These are phyloP conservation scores for Suillus placidus DNA, from an alignment of 768 basidiomycete genomes.

Conservation along the genomic window DNA sequence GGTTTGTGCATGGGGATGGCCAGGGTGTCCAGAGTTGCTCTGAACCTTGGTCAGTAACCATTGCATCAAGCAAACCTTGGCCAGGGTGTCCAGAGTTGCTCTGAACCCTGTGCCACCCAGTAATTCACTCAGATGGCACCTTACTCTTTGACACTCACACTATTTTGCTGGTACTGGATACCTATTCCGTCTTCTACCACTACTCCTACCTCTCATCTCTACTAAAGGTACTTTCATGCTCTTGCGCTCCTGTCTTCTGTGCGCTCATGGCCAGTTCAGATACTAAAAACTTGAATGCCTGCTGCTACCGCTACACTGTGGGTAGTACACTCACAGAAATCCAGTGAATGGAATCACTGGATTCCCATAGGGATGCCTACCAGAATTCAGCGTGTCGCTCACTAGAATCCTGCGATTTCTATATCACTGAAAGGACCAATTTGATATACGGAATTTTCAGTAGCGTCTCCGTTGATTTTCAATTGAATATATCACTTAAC, in stretches of 20 bases:
- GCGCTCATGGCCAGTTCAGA: constrained; percentile 37
- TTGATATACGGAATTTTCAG: background rate
- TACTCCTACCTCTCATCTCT: too few species aligned
- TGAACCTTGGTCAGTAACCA: too few species aligned
- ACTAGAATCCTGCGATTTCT: background rate
- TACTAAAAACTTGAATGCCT: constrained; percentile 77
- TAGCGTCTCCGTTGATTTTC: background rate
- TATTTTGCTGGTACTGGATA: too few species aligned
- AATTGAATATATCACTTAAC: background rate
- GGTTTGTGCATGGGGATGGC: too few species aligned
- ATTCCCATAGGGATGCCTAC: background rate
- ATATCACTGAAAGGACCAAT: constrained; percentile 2
- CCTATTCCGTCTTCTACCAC: too few species aligned
- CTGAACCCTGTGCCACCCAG: too few species aligned
- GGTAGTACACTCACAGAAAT: background rate
- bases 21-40: too few species aligned
- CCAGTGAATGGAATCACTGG: background rate
- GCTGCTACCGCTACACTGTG: constrained; percentile 61
- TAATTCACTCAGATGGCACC: too few species aligned
- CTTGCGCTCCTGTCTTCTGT: constrained; percentile 1
- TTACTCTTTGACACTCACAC: too few species aligned
- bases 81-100: too few species aligned
- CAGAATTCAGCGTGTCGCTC: background rate
- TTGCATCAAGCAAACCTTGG: too few species aligned
- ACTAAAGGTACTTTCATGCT: constrained; percentile 43